Conservation (phyloP, 192 early-diverging fungal species). For the Entophlyctis luteolus region DNA sequence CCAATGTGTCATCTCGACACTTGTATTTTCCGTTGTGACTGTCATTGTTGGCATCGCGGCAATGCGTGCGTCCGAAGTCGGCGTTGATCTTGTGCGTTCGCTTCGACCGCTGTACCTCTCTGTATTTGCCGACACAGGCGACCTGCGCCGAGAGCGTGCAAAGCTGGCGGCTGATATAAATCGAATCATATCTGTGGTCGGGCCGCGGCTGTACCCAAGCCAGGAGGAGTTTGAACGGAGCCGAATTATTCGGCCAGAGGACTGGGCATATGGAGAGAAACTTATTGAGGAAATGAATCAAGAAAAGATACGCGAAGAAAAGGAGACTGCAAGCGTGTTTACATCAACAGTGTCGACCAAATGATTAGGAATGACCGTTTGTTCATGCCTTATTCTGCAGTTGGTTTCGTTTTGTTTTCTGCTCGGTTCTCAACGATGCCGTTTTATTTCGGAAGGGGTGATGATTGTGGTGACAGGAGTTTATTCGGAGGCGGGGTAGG, state of each 20-base stretch:
- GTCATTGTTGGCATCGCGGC: slow-evolving; percentile 47
- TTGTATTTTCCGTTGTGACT: slow-evolving; percentile 47
- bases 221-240: slow-evolving; percentile 38
- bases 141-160: slow-evolving; percentile 63
- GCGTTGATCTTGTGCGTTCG: slow-evolving; percentile 55
- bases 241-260: slow-evolving; percentile 28
- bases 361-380: no score
- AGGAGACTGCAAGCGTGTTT: neutral
- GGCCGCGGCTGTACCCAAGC: slow-evolving; percentile 43
- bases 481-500: no score
- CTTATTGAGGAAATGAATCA: slow-evolving; percentile 22
- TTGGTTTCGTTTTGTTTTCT: no score
- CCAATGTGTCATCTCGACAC: slow-evolving; percentile 26
- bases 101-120: slow-evolving; percentile 82
- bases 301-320: neutral
- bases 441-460: no score
- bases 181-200: slow-evolving; percentile 78
- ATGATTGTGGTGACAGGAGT: no score
- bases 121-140: slow-evolving; percentile 47
- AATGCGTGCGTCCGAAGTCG: slow-evolving; percentile 38
- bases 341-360: no score
- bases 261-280: slow-evolving; percentile 13
- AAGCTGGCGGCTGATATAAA: slow-evolving; percentile 75
- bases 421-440: no score
- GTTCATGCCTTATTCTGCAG: no score